Conservation (phyloP, 306 rosid genomes). For the Sindora glabra region DNA sequence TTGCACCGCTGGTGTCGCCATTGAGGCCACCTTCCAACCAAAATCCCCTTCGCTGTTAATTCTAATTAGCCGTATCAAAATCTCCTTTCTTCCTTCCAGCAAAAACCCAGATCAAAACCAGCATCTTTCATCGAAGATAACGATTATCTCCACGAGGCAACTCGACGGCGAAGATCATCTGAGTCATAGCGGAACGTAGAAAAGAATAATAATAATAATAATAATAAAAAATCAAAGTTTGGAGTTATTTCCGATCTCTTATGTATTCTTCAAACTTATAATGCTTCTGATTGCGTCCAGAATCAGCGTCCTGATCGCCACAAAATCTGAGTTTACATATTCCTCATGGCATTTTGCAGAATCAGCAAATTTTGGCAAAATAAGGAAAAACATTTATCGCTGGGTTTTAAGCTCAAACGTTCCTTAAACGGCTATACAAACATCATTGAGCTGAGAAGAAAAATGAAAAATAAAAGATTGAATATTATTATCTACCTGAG, state of each 20-base stretch:
- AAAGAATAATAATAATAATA: no score
- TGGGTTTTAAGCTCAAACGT: neutral
- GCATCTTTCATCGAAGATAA: constrained; percentile 24
- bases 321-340: constrained; percentile 2
- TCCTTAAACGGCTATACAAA: neutral
- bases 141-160: constrained; percentile 21
- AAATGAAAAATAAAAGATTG: neutral
- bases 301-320: constrained; percentile 21
- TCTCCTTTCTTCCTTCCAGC: constrained; percentile 26
- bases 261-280: neutral
- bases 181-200: constrained; percentile 20
- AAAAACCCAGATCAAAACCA: constrained; percentile 41
- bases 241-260: constrained; percentile 7
- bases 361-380: neutral
- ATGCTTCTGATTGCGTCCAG: constrained; percentile 13
- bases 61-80: constrained; percentile 8
- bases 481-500: constrained; percentile 36
- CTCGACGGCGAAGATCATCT: constrained; percentile 10
- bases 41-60: neutral
- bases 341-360: neutral
- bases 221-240: neutral
- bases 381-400: neutral
- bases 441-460: neutral
- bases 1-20: constrained; percentile 33
- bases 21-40: constrained; percentile 12